A percentile compares a stretch with the other conserved stretches of the same genome.
These are phyloP conservation scores for Solanum habrochaites DNA, from an alignment of 257 asterid species.

Conservation along the genomic window DNA sequence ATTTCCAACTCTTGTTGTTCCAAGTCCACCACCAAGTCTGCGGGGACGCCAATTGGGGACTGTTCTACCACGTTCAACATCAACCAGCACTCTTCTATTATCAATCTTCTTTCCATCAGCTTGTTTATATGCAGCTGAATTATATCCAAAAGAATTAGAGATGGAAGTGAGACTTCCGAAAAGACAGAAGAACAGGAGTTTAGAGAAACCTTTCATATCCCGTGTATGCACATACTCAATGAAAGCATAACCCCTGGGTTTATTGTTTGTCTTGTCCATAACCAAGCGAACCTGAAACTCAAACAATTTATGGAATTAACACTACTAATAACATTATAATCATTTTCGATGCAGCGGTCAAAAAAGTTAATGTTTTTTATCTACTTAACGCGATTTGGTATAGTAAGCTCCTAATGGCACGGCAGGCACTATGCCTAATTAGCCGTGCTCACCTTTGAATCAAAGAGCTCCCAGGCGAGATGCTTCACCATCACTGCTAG, in stretches of 20 bases:
- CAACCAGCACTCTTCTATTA: slow-evolving; percentile 92
- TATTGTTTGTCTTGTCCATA: slow-evolving; percentile 57
- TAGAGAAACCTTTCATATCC: slow-evolving; percentile 78
- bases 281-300: slow-evolving; percentile 80
- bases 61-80: slow-evolving; percentile 99
- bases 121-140: slow-evolving; percentile 97
- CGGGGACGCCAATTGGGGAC: slow-evolving; percentile 99
- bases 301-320: slow-evolving; percentile 8
- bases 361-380: not conserved
- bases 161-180: not conserved
- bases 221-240: slow-evolving; percentile 79
- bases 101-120: slow-evolving; percentile 97
- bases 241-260: slow-evolving; percentile 96
- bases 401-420: slow-evolving; percentile 78
- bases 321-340: not conserved
- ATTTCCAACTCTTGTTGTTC: slow-evolving; percentile 85
- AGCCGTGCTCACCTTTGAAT: slow-evolving; percentile 99
- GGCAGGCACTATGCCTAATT: slow-evolving; percentile 96
- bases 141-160: slow-evolving; percentile 1
- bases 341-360: not conserved
- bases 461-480: slow-evolving; percentile 86
- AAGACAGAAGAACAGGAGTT: not conserved
- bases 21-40: slow-evolving; percentile 98
- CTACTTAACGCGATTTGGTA: not conserved
- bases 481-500: slow-evolving; percentile 92